Percentiles rank a stretch among this genome's conserved stretches.
phyloP scores from a whole-genome alignment of 495 filamentous ascomycete species.

The Polyplosphaeria fusca region DNA sequence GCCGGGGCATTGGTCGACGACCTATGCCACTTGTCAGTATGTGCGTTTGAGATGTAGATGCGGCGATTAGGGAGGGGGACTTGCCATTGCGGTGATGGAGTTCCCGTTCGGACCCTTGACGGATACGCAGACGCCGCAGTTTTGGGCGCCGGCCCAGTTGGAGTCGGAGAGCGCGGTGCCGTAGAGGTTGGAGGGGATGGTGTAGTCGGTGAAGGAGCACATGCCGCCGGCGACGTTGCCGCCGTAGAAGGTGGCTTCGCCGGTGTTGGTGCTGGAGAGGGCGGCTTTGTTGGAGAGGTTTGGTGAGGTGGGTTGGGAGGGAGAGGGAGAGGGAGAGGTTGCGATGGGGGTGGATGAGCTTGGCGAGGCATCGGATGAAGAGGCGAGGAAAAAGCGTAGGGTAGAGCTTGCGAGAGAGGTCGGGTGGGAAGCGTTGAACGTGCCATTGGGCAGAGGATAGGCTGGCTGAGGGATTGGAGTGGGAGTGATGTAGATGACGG shows the following conservation, averaged over 20 bases:
- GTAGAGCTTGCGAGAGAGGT: background rate
- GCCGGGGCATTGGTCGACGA: constrained; percentile 60
- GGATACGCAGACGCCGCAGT: constrained; percentile 57
- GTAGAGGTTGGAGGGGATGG: constrained; percentile 51
- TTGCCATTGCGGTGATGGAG: constrained; percentile 61
- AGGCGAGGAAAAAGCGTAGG: background rate
- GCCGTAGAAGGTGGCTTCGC: constrained; percentile 47
- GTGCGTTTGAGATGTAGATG: background rate
- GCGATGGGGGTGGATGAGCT: background rate
- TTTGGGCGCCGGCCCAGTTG: constrained; percentile 51
- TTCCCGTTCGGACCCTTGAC: constrained; percentile 54
- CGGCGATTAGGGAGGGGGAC: constrained; percentile 6
- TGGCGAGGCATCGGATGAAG: background rate
- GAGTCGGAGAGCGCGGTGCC: constrained; percentile 53
- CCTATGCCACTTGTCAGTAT: constrained; percentile 37
- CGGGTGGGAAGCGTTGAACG: background rate
- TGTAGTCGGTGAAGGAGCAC: constrained; percentile 59
- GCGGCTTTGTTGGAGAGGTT: background rate
- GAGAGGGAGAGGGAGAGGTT: background rate
- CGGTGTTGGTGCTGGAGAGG: constrained; percentile 2
- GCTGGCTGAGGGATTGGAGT: background rate
- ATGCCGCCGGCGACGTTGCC: constrained; percentile 57
- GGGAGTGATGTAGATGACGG: constrained; percentile 7
- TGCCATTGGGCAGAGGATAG: constrained; percentile 12
- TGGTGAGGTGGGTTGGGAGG: constrained; percentile 3